These are phyloP conservation scores for Pontederia paniculata DNA, from an alignment of 176 grass and related monocot species.

Conservation along the genomic window DNA sequence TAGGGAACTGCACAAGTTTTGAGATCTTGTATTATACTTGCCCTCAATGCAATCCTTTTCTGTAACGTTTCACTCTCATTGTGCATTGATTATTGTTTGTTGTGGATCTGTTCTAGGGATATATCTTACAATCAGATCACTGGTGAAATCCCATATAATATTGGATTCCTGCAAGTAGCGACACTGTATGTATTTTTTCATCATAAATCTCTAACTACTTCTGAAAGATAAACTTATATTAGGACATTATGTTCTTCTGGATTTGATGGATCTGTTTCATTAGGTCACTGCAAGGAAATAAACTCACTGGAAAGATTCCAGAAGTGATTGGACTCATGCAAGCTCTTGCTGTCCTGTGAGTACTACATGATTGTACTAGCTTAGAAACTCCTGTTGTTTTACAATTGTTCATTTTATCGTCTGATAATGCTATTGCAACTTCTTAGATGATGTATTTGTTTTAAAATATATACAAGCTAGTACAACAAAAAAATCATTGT, in stretches of 20 bases:
- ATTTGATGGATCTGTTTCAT: slow-evolving; percentile 6
- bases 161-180: slow-evolving; percentile 98
- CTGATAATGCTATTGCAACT: neutral
- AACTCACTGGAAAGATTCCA: slow-evolving; percentile 72
- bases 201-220: neutral
- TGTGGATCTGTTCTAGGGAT: slow-evolving; percentile 44
- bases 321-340: slow-evolving; percentile 99
- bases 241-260: neutral
- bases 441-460: too few relatives aligned
- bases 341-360: slow-evolving; percentile 98
- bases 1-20: slow-evolving; percentile 97
- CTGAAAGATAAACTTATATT: neutral
- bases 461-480: neutral
- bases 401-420: neutral
- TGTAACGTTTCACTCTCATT: neutral
- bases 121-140: slow-evolving; percentile 96
- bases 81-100: neutral
- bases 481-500: slow-evolving; percentile 8
- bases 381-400: neutral
- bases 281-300: slow-evolving; percentile 98
- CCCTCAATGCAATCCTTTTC: neutral
- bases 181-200: slow-evolving; percentile 49
- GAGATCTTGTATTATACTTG: slow-evolving; percentile 69
- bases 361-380: neutral
- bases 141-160: slow-evolving; percentile 98